A percentile compares a stretch with the other conserved stretches of the same genome.
Evolutionary conservation across 1,284 basidiomycete genomes (phyloP).

Genomic region (Ceratobasidium theobromae): DNA sequence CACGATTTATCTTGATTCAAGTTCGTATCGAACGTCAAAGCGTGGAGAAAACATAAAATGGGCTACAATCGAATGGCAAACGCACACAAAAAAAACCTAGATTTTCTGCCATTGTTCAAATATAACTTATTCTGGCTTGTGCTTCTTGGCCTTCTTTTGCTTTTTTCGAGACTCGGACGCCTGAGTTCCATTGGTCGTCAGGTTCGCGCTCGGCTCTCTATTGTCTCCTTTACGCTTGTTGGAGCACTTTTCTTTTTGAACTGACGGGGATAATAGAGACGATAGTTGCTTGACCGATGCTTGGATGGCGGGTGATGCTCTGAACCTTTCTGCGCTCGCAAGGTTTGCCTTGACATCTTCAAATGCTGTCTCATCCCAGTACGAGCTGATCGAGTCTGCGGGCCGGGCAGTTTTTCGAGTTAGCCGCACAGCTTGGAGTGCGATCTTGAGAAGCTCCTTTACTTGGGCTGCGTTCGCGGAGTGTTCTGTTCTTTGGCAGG

Average conservation of each 20-base stretch:
- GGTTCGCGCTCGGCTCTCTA: constrained; percentile 40
- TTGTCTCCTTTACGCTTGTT: constrained; percentile 43
- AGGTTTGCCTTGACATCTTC: constrained; percentile 45
- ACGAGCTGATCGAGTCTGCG: constrained; percentile 39
- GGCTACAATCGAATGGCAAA: not conserved
- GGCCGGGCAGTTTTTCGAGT: constrained; percentile 51
- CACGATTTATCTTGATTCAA: not conserved
- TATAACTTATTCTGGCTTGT: not conserved
- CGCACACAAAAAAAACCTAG: not conserved
- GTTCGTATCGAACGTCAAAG: not conserved
- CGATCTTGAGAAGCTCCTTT: constrained; percentile 80
- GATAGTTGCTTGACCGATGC: constrained; percentile 50
- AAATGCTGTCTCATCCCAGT: constrained; percentile 54
- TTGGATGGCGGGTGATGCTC: constrained; percentile 48
- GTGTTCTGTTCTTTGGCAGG: constrained; percentile 51
- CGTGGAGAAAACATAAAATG: not conserved
- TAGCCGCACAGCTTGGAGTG: constrained; percentile 64
- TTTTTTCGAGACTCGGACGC: constrained; percentile 16
- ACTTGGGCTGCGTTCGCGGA: constrained; percentile 65
- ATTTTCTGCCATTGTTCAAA: not conserved
- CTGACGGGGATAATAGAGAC: constrained; percentile 50
- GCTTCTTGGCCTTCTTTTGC: constrained; percentile 30
- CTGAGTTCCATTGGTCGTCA: constrained; percentile 5
- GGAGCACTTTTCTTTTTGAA: constrained; percentile 30
- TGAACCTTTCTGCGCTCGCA: constrained; percentile 49